Percentiles rank a stretch among this genome's conserved stretches.
These are phyloP conservation scores for Amaranthus hypochondriacus DNA, from an alignment of 148 eudicot species.

Conservation along the genomic window DNA sequence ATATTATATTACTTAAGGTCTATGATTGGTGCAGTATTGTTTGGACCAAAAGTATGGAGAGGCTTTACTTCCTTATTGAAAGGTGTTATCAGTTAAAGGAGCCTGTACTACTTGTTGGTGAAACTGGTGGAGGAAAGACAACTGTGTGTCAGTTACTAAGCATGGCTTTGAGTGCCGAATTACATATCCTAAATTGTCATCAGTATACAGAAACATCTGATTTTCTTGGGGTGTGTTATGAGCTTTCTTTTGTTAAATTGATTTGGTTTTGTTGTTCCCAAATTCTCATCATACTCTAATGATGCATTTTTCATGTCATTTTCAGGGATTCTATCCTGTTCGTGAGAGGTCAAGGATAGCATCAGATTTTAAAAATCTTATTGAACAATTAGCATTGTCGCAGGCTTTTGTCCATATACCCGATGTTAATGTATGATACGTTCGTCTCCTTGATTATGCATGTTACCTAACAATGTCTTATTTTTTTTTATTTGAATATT, in stretches of 20 bases:
- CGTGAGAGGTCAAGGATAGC: conserved; percentile 72
- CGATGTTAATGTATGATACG: conserved; percentile 45
- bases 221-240: conserved; percentile 77
- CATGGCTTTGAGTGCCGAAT: conserved; percentile 45
- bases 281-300: conserved; percentile 12
- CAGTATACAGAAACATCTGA: conserved; percentile 97
- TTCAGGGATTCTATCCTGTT: conserved; percentile 85
- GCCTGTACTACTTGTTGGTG: conserved; percentile 97
- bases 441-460: neutral
- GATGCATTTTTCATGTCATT: conserved; percentile 12
- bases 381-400: conserved; percentile 49
- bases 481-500: neutral
- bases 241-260: neutral
- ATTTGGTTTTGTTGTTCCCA: neutral
- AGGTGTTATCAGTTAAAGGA: conserved; percentile 85
- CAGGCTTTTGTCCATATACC: conserved; percentile 45
- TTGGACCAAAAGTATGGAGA: conserved; percentile 84
- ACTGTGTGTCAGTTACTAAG: conserved; percentile 91
- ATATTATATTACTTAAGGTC: neutral
- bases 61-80: conserved; percentile 76
- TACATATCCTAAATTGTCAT: conserved; percentile 89
- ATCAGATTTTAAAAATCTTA: conserved; percentile 54
- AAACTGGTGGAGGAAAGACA: conserved; percentile 98
- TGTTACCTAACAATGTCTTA: neutral
- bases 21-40: conserved; percentile 48